Base-by-base conservation (phyloP, 805 yeast genomes). In the Yamadazyma endophytica region DNA sequence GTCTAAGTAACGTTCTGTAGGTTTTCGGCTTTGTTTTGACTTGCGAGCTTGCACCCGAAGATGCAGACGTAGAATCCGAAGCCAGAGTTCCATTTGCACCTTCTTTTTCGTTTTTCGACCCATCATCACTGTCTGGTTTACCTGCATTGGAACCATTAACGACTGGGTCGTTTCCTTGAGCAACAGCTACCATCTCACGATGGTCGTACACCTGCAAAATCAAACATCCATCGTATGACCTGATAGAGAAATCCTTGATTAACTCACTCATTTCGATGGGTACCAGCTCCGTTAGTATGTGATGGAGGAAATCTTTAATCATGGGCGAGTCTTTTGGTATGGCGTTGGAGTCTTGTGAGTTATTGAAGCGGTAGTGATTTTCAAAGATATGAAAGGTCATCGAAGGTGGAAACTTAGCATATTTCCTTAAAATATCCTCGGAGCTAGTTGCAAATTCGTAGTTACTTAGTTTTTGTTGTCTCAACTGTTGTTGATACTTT, bases 211-310 rank as follows among this genome's bases (percentile, higher is more conserved):
- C 81, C 50, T 86, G 86, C 29, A 90, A 56, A 11, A 90, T 84
- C 23, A 90, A 64, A 54, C 95, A 85, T 0, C 97, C 97, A 51
- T 92, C 97, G 53, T 86, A 90, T 32, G 87, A 74, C 37, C 77
- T 75, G 20, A 89, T 75, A 13, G 89, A 82, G 21, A 90, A 85
- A 54, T 90, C 97, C 48, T 83, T 78, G 26, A 92, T 69, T 7
- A 90, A 83, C 58, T 92, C 97, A 44, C 88, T 78, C 51, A 90
- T 77, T 9, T 94, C 86, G 24, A 86, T 83, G 1, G 97, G 96
- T 9, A 90, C 85, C 46, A 79, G 81, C 31, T 90, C 95, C 33
- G 75, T 66, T 11, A 88, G 80, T 8, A 90, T 82, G 49, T 79
- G 83, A 42, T 80, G 78, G 38, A 90, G 61, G 47, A 92, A 92